Conservation (phyloP, 768 basidiomycete genomes). For the Phlegmacium glaucopus region DNA sequence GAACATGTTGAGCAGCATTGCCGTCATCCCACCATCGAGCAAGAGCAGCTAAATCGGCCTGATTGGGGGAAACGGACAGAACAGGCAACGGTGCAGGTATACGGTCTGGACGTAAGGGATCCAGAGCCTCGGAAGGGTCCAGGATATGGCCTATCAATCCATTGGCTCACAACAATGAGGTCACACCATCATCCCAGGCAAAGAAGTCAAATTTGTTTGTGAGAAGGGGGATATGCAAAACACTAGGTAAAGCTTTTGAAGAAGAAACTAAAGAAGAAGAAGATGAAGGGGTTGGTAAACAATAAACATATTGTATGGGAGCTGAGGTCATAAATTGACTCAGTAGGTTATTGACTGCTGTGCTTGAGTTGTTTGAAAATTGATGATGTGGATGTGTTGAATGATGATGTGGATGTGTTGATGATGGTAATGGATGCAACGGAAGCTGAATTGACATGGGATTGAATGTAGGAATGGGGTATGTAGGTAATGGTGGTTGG, state of each 20-base stretch:
- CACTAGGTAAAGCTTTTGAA: constrained; percentile 2
- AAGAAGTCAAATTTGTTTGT: no score
- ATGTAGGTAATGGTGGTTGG: background rate
- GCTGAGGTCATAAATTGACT: no score
- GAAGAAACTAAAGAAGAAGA: background rate
- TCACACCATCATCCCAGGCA: no score
- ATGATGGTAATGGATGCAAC: background rate
- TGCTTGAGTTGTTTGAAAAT: no score
- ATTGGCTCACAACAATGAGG: background rate
- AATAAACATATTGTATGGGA: constrained; percentile 2
- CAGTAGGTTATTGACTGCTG: no score
- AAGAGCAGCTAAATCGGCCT: background rate
- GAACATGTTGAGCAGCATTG: constrained; percentile 1
- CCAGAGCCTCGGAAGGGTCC: constrained; percentile 1
- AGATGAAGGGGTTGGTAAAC: background rate
- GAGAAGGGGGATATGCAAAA: constrained; percentile 1
- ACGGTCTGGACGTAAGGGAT: background rate
- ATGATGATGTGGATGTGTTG: background rate
- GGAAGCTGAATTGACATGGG: background rate
- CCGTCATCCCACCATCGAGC: constrained; percentile 4
- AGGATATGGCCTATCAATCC: background rate
- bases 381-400: no score
- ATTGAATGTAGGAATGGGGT: background rate
- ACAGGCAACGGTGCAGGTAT: background rate
- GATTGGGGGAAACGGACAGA: background rate